Conservation (phyloP, 2,329 filamentous ascomycete genomes). For the Aspergillus neoniger region DNA sequence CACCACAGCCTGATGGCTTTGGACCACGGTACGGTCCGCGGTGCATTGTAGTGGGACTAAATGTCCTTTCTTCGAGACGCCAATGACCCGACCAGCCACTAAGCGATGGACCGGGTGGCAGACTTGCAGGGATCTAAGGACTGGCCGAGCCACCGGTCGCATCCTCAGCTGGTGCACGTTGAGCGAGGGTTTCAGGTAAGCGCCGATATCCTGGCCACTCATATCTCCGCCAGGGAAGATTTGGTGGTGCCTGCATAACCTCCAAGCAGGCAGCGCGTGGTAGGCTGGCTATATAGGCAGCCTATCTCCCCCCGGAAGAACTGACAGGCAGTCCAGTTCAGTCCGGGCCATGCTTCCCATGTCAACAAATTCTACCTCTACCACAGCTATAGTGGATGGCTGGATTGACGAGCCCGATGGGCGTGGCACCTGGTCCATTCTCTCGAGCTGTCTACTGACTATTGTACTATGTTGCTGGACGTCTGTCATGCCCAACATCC, state of each 20-base stretch:
- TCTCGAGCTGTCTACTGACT: not conserved
- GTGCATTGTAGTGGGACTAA: too few relatives aligned
- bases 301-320: not conserved
- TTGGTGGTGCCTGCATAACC: not conserved
- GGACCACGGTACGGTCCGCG: too few relatives aligned
- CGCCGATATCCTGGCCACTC: not conserved
- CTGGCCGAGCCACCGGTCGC: not conserved
- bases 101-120: not conserved
- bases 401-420: not conserved
- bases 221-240: too few relatives aligned
- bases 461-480: slow-evolving; percentile 2
- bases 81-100: not conserved
- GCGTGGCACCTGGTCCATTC: not conserved
- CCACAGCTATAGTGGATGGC: not conserved
- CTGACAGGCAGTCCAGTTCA: not conserved
- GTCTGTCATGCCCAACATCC: slow-evolving; percentile 1
- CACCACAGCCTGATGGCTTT: too few relatives aligned
- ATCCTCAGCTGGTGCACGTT: not conserved
- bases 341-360: not conserved
- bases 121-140: not conserved
- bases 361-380: not conserved
- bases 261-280: not conserved
- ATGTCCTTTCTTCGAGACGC: not conserved
- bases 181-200: not conserved
- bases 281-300: not conserved